phyloP scores from a whole-genome alignment of 2,329 filamentous ascomycete genomes.

The Mycosphaerella arachidis region DNA sequence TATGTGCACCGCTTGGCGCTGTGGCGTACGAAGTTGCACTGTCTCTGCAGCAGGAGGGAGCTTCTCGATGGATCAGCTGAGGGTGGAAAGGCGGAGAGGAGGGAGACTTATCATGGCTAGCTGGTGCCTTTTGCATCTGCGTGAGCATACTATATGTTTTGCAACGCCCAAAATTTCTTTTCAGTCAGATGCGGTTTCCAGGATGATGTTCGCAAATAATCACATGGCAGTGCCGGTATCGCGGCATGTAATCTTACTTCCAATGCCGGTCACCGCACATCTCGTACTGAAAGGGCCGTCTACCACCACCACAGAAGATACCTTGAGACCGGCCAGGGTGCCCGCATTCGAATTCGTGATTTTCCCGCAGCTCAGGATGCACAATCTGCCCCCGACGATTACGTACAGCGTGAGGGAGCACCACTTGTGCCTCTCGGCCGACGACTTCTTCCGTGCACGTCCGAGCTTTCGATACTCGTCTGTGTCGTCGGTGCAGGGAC shows the following conservation, averaged over 20 bases:
- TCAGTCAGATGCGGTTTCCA: not conserved
- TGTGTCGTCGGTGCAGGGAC: not conserved
- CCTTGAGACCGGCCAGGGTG: not conserved
- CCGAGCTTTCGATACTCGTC: not conserved
- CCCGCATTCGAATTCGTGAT: not conserved
- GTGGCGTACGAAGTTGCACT: not conserved
- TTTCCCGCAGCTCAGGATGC: not conserved
- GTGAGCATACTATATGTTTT: no score
- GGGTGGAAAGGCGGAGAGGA: not conserved
- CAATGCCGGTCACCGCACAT: not conserved
- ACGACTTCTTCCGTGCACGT: not conserved
- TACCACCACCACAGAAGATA: not conserved
- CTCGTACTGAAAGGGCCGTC: not conserved
- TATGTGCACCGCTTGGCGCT: not conserved
- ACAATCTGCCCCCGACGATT: not conserved
- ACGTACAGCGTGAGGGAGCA: not conserved
- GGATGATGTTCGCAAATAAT: not conserved
- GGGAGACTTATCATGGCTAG: not conserved
- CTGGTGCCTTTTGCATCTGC: no score
- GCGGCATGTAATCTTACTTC: not conserved
- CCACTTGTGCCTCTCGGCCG: not conserved
- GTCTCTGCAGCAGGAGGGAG: not conserved
- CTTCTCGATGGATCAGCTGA: not conserved
- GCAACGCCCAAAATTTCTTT: no score
- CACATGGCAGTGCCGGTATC: not conserved